Conservation (phyloP, 169 alveolate species). For the Eimeria zaria region DNA sequence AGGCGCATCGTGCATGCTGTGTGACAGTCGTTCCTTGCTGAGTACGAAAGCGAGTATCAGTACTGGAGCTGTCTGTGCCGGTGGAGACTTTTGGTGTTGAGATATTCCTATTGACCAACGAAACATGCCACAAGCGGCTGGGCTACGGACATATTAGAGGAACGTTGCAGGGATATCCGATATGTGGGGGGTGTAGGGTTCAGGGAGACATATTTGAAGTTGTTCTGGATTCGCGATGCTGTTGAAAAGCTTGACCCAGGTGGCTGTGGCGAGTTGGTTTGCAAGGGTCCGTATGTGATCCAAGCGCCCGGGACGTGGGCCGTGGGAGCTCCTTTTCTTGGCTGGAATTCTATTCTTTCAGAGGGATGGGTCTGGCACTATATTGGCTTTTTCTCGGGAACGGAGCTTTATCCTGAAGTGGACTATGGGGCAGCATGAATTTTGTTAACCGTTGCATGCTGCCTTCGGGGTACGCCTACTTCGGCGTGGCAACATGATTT, state of each 20-base stretch:
- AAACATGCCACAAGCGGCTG: not conserved
- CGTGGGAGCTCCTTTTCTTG: constrained; percentile 39
- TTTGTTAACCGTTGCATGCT: not conserved
- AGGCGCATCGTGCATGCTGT: not conserved
- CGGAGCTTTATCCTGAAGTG: constrained; percentile 37
- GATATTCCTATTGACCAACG: not conserved
- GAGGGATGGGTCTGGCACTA: constrained; percentile 48
- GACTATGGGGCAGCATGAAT: constrained; percentile 23
- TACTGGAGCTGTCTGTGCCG: not conserved
- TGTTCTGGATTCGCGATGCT: constrained; percentile 58
- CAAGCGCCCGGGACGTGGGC: constrained; percentile 54
- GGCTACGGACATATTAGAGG: not conserved
- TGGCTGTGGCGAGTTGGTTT: constrained; percentile 36
- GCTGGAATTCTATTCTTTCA: constrained; percentile 17
- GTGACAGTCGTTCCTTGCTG: not conserved
- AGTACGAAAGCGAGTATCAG: constrained; percentile 3
- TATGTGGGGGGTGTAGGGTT: constrained; percentile 68
- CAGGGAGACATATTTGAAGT: constrained; percentile 46
- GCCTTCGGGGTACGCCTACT: constrained; percentile 19
- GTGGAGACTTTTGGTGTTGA: not conserved
- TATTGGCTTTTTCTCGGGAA: constrained; percentile 36
- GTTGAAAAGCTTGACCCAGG: constrained; percentile 32
- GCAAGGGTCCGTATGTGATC: constrained; percentile 50
- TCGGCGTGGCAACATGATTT: constrained; percentile 27
- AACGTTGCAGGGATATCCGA: constrained; percentile 34